These are phyloP conservation scores for Pezicula carpinea DNA, from an alignment of 2,329 filamentous ascomycete genomes.

Conservation along the genomic window DNA sequence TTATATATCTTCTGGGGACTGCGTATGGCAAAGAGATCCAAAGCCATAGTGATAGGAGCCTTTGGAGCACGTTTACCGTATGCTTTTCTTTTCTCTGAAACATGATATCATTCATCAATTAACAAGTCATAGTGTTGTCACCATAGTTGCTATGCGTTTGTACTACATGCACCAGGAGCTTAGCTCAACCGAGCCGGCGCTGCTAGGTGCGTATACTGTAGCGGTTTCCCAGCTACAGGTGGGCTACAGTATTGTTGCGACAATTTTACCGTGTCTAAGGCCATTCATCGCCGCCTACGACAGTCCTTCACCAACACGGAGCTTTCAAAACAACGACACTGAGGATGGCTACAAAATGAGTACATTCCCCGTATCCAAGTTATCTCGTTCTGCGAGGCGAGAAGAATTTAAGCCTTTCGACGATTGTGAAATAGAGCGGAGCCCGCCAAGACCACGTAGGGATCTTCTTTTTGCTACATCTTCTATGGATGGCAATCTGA, in stretches of 20 bases:
- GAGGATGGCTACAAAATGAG: too few species aligned
- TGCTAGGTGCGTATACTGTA: constrained; percentile 30
- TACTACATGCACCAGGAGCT: constrained; percentile 29
- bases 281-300: constrained; percentile 35
- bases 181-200: constrained; percentile 31
- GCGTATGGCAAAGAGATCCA: constrained; percentile 33
- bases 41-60: constrained; percentile 33
- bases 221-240: constrained; percentile 37
- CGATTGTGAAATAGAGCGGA: not conserved
- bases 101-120: not conserved
- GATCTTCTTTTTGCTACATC: too few species aligned
- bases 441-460: too few species aligned
- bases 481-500: not conserved
- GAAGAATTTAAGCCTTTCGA: not conserved
- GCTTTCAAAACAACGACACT: not conserved
- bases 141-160: constrained; percentile 32
- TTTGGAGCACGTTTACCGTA: constrained; percentile 38
- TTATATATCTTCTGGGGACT: constrained; percentile 33
- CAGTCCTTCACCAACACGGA: not conserved
- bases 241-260: constrained; percentile 35
- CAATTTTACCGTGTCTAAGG: constrained; percentile 37
- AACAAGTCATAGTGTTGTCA: constrained; percentile 30
- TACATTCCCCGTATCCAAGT: not conserved
- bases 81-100: constrained; percentile 7
- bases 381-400: not conserved